Evolutionary conservation across 306 rosid genomes (phyloP).

Genomic region (Malus sylvestris): DNA sequence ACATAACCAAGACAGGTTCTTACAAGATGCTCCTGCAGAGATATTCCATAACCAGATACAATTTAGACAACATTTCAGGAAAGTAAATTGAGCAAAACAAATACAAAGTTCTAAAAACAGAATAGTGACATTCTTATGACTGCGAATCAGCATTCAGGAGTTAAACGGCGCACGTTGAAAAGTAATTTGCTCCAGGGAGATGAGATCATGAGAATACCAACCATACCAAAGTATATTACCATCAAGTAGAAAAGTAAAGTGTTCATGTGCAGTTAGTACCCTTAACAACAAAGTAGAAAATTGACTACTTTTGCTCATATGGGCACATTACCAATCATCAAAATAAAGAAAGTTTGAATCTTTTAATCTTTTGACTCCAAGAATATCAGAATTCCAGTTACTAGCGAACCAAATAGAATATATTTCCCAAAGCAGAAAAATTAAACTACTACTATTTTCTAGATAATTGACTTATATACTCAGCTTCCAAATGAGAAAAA

Average conservation of each 20-base stretch:
- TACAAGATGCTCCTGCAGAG: slow-evolving; percentile 70
- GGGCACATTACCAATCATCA: slow-evolving; percentile 1
- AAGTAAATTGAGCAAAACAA: slow-evolving; percentile 6
- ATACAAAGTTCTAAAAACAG: background rate
- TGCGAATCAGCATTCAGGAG: background rate
- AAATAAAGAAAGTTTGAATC: background rate
- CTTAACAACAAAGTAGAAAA: slow-evolving; percentile 10
- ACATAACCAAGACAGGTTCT: slow-evolving; percentile 64
- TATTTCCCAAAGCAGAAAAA: background rate
- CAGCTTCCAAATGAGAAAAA: background rate
- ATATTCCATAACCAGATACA: slow-evolving; percentile 9
- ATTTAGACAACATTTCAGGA: slow-evolving; percentile 9
- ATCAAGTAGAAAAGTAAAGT: background rate
- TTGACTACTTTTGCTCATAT: background rate
- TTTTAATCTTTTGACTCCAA: background rate
- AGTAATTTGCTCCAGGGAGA: background rate
- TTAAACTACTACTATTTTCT: background rate
- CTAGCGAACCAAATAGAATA: background rate
- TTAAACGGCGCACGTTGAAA: background rate
- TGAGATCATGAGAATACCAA: background rate
- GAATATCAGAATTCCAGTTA: background rate
- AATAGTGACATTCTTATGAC: background rate
- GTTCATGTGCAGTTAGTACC: slow-evolving; percentile 13
- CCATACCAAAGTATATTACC: background rate
- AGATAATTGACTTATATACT: background rate